Conservation (phyloP, 768 basidiomycete genomes). For the Termitomyces sp. region DNA sequence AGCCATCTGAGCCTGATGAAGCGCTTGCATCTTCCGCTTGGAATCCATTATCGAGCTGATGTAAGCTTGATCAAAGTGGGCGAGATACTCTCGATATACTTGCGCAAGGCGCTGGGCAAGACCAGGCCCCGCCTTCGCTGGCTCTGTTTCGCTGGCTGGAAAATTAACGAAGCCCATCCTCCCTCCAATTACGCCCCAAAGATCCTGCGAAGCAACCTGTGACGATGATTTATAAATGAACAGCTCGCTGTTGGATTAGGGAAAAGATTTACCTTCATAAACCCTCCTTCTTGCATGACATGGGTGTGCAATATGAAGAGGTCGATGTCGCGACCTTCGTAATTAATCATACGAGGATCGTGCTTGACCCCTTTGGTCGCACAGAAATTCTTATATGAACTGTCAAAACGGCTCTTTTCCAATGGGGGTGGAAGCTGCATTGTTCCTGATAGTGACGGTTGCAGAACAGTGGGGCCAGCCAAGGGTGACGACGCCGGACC, state of each 20-base stretch:
- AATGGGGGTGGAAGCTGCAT: conserved; percentile 34
- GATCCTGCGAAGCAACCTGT: conserved; percentile 54
- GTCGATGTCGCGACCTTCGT: conserved; percentile 59
- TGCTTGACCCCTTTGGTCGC: conserved; percentile 35
- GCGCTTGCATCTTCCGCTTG: conserved; percentile 23
- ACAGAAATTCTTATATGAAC: conserved; percentile 47
- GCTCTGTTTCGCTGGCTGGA: conserved; percentile 56
- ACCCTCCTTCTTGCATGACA: conserved; percentile 60
- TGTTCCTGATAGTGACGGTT: conserved; percentile 9
- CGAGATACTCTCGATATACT: conserved; percentile 58
- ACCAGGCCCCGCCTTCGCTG: conserved; percentile 58
- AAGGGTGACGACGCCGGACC: conserved; percentile 13
- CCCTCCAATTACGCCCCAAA: conserved; percentile 68
- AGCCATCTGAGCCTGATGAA: not conserved
- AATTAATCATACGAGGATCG: conserved; percentile 38
- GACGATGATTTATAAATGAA: not conserved
- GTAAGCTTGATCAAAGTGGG: conserved; percentile 55
- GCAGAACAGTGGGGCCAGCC: conserved; percentile 4
- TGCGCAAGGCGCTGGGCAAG: conserved; percentile 58
- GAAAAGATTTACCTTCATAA: conserved; percentile 33
- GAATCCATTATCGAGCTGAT: conserved; percentile 37
- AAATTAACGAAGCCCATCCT: conserved; percentile 65
- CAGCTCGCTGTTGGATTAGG: not conserved
- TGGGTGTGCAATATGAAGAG: conserved; percentile 54
- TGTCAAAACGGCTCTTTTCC: conserved; percentile 52